Base-by-base conservation (phyloP, 176 grass and related monocot genomes). In the Carex myosuroides region DNA sequence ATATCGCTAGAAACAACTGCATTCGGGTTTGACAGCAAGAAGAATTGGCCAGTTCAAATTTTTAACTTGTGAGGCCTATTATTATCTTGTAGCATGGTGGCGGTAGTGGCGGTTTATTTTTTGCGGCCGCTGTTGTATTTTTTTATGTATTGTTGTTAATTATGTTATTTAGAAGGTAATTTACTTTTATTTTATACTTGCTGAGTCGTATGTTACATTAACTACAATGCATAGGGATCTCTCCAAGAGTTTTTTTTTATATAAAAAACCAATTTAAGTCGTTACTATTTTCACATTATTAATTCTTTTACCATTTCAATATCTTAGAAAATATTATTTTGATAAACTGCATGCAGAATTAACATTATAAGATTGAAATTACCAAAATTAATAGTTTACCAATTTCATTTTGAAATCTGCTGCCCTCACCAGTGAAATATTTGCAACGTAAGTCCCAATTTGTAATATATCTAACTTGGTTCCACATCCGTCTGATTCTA, bases 1-100 rank as follows among this genome's bases (percentile, higher is more conserved):
- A 70, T 93, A 72, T 98, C 96, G 0, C 32, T 95, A 32, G 96
- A 98, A 81, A 86, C 86, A 16, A 85, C 80, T 10, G 89, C 83
- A 20, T 77, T 89, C 60, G 84, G 93, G 48, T 88, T 79, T 37
- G 80, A 89, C 84, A 88, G 91, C 44, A 55, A 18, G 69, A 92
- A 92, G 74, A 83, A 87, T 88, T 95, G 85, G 88, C 89, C 89
- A 84, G 83, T 82, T 86, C 93, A 98, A 87, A 95, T 93, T 62
- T 98, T 98, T 79, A 95, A 91, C 85, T 80, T 95, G 65, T 98
- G 86, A 94, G 37, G 4, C 0, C 18, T 35, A 29, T 44, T 68
- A 63, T 69, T 29, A 32, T 76, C 8, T 44, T 76, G 68, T 12
- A 44, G 35, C 37, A n/a, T 4, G 16, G 37, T 29, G 12, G 21